Base-by-base conservation (phyloP, 2,329 filamentous ascomycete genomes). In the Ascochyta clinopodiicola region DNA sequence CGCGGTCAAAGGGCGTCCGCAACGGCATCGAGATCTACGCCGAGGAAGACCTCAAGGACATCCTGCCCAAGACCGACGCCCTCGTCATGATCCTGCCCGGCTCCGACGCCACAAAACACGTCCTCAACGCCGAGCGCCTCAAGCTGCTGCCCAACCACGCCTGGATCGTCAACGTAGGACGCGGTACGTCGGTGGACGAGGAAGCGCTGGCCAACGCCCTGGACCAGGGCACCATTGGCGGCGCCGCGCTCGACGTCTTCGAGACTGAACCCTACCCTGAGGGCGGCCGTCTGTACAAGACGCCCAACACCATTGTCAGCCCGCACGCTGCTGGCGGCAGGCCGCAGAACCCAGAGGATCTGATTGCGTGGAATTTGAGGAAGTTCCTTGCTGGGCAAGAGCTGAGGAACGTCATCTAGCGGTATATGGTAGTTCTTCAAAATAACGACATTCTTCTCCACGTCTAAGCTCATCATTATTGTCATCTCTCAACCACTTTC, bases 221-320 rank as follows among this genome's bases (percentile, higher is more conserved):
- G 1, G 83, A 92, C 43, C 81, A 82, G 24, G 87, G 86, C 2
- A 85, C 83, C 69, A 87, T 93, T 46, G 87, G 87, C 0, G 89
- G 88, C 4, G 90, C 90, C 0, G 90, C 88, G 7, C 79, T 92
- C n/a, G 90, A 93, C 63, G 90, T 92, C 39, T 92, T 90, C 70
- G 90, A 88, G 0, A 80, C 82, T 10, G 90, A 93, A 70, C 90
- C 90, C 5, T 86, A 87, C 0, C 69, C 77, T 5, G 70, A 76
- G n/a, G 77, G 78, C 21, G 86, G 86, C 60, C 35, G 44, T 19
- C 75, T 77, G 37, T 91, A 88, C 88, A 80, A 85, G 51, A 84
- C 78, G 27, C 56, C 59, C 1, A 63, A 63, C 44, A 59, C 53
- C 1, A 58, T 62, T 27, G 71, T 86, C 22, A 84, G 81, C 47